phyloP scores from a whole-genome alignment of 2,329 filamentous ascomycete species.

The Fusarium nanum region DNA sequence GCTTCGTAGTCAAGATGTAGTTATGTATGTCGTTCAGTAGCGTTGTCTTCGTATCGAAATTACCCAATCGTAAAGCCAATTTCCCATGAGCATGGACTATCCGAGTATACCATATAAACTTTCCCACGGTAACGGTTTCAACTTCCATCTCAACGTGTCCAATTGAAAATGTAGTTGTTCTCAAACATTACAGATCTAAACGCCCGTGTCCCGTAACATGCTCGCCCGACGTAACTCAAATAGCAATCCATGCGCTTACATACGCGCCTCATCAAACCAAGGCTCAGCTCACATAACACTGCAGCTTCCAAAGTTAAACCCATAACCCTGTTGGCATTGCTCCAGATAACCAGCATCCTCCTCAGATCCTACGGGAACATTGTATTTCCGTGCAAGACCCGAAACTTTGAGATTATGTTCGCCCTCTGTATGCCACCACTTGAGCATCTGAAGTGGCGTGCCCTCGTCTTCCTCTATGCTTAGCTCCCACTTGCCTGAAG shows the following conservation, averaged over 20 bases:
- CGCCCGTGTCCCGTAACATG: slow-evolving; percentile 8
- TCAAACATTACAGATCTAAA: slow-evolving; percentile 12
- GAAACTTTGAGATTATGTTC: slow-evolving; percentile 82
- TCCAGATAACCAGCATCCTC: slow-evolving; percentile 86
- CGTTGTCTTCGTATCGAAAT: slow-evolving; percentile 24
- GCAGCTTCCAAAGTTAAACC: slow-evolving; percentile 60
- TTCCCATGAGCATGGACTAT: not conserved
- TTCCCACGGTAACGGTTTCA: not conserved
- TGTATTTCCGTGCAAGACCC: slow-evolving; percentile 76
- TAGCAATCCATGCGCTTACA: not conserved
- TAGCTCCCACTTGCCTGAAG: slow-evolving; percentile 91
- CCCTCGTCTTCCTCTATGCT: slow-evolving; percentile 76
- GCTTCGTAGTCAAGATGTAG: not conserved
- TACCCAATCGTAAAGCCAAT: slow-evolving; percentile 15
- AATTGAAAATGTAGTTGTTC: slow-evolving; percentile 5
- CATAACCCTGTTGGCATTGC: slow-evolving; percentile 66
- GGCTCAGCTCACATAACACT: slow-evolving; percentile 60
- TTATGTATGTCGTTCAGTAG: not conserved
- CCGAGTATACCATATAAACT: not conserved
- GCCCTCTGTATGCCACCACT: slow-evolving; percentile 93
- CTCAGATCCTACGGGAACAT: slow-evolving; percentile 66
- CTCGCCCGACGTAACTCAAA: slow-evolving; percentile 4
- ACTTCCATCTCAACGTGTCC: not conserved
- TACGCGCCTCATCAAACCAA: slow-evolving; percentile 1
- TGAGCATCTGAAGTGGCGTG: slow-evolving; percentile 77